Conservation (phyloP, 345 rosid genomes). For the Eucalyptus victrix region DNA sequence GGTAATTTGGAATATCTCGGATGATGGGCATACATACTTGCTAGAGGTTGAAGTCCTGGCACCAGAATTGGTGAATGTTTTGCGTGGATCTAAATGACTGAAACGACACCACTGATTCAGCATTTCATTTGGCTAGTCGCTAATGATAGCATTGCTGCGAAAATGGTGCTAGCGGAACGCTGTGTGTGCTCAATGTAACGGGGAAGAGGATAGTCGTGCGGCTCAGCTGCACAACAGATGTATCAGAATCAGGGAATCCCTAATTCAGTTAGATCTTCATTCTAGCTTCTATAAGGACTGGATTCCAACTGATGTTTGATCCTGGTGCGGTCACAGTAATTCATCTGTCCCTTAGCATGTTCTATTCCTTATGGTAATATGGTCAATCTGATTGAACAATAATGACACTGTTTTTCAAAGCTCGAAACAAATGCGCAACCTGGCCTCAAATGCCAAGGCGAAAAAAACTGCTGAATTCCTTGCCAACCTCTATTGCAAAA, state of each 20-base stretch:
- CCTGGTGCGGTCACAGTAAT: background rate
- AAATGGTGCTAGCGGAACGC: background rate
- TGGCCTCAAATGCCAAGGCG: background rate
- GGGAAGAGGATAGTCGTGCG: background rate
- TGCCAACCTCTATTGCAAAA: background rate
- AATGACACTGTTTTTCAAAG: background rate
- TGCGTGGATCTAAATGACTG: background rate
- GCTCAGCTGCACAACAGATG: background rate
- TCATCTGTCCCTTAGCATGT: background rate
- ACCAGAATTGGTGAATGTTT: background rate
- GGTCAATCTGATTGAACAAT: background rate
- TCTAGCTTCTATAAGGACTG: background rate
- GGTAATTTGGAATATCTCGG: background rate
- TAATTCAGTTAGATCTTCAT: background rate
- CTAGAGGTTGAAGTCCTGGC: background rate
- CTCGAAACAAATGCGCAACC: background rate
- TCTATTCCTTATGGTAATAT: background rate
- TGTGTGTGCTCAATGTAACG: background rate
- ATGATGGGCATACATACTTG: background rate
- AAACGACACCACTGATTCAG: background rate
- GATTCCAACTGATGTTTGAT: background rate
- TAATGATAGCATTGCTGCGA: background rate
- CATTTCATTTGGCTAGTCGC: background rate
- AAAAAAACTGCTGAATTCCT: background rate
- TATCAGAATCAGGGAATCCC: background rate